Evolutionary conservation across 2,329 filamentous ascomycete genomes (phyloP), one percentile per base, ranked within the genome.

Genomic region (Botrytis byssoidea): DNA sequence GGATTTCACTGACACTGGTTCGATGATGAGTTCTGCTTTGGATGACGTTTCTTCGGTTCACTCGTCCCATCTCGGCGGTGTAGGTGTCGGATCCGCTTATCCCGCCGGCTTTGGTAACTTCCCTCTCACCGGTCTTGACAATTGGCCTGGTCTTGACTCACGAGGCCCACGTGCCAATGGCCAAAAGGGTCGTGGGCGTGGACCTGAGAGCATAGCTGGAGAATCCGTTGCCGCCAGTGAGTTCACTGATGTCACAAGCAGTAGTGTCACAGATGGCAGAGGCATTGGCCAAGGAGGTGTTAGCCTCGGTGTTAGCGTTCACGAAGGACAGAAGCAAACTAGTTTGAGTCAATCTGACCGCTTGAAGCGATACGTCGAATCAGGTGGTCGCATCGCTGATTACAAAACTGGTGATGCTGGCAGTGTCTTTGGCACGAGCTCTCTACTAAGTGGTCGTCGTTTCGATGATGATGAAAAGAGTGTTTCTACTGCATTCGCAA

Each of bases 41-140:
- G 96, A 99, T 79, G 96, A 99, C 82, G 94, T 97, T 59, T 98
- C 95, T 14, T 98, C 95, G 3, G 92, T 99, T 64, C 95, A 98
- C 83, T 95, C 94, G 66, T 97, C 94, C 63, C 91, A 94, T 1
- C 89, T 98, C 70, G 94, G 94, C 72, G 94, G 94, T 55, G 92
- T 93, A 51, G 92, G 91, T n/a, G 86, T 97, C 44, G 87, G 82
- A 16, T 91, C 91, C 66, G 93, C 94, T 37, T 98, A 95, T 82
- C 96, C 96, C 25, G 92, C 93, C 29, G 97, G 98, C 92, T 99
- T 99, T 83, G 94, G 94, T 73, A 93, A 92, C 82, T 98, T 99
- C 84, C 64, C 71, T 22, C 66, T 69, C 18, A 22, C 66, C 9
- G 91, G 92, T 48, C 86, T 90, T 16, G 95, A 98, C 78, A 76